Percentiles rank a stretch among this genome's conserved stretches.
These are phyloP conservation scores for Xylaria multiplex DNA, from an alignment of 2,329 filamentous ascomycete species.

Conservation along the genomic window DNA sequence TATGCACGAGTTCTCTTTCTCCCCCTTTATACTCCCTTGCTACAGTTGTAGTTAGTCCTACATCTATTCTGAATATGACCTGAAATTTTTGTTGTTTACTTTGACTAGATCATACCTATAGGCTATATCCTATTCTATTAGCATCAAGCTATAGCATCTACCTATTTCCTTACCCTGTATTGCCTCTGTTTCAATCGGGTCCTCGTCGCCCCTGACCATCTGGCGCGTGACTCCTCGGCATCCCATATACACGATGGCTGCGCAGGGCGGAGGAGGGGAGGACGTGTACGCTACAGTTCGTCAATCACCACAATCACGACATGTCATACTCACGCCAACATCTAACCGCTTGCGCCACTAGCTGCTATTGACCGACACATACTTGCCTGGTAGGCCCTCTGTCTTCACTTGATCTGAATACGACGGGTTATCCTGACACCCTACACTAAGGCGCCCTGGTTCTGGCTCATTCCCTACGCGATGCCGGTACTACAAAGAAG, in stretches of 20 bases:
- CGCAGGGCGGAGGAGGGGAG: slow-evolving; percentile 49
- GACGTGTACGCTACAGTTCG: slow-evolving; percentile 68
- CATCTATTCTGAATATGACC: background rate
- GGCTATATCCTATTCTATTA: background rate
- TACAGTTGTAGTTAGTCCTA: background rate
- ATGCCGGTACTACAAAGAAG: slow-evolving; percentile 87
- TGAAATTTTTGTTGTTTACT: background rate
- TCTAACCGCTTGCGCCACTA: slow-evolving; percentile 56
- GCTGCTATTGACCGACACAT: slow-evolving; percentile 92
- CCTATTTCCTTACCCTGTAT: background rate
- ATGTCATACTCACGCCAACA: background rate
- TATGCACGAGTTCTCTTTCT: background rate
- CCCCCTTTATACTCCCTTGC: background rate
- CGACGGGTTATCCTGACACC: slow-evolving; percentile 30
- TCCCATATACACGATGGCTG: slow-evolving; percentile 44
- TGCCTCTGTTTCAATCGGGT: background rate
- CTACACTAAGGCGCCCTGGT: slow-evolving; percentile 79
- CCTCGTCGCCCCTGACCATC: slow-evolving; percentile 3
- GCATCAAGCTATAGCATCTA: background rate
- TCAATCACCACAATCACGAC: slow-evolving; percentile 36
- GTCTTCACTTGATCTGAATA: slow-evolving; percentile 29
- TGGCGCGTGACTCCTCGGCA: slow-evolving; percentile 30
- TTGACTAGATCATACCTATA: background rate
- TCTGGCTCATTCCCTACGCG: slow-evolving; percentile 91
- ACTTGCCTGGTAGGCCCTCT: slow-evolving; percentile 81